Base-by-base conservation (phyloP, 2,329 filamentous ascomycete genomes). In the Cladosporium sp. region DNA sequence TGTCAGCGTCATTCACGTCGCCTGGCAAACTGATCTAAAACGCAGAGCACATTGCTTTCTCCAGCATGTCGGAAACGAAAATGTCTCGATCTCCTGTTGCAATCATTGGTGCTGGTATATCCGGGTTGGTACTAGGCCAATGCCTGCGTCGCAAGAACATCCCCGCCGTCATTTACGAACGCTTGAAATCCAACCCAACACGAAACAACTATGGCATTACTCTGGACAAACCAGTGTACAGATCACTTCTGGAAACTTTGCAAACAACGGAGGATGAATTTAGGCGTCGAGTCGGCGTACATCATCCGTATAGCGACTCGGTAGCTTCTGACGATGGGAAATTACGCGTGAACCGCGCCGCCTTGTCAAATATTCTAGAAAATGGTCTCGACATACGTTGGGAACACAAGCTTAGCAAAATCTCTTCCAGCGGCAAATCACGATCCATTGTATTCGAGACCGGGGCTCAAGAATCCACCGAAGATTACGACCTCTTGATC, bases 41-140 rank as follows among this genome's bases (percentile, higher is more conserved):
- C 25, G 25, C 25, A 25, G 6, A 25, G 25, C 25, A 42, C 25
- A 25, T 25, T 6, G 25, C 25, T 25, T 25, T 3, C 3, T 3
- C 25, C 3, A 51, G 19, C 14, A 51, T 51, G 36, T 20, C 74
- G 7, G 78, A 80, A 71, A 93, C 94, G 76, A 95, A n/a, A 6
- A 67, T 67, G 67, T 25, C 65, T 34, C 61, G 47, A 74, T 72
- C 60, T 69, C 68, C 64, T 71, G 78, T 71, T 58, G 70, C 66
- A 20, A 74, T 80, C 39, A 64, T 80, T 47, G 78, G 78, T 11
- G 77, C 76, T 14, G 79, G 78, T 5, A 69, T 80, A 15, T 72
- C 74, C 12, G 78, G 78, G 5, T 70, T 80, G 11, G 73, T 73
- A 0, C 68, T 80, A 1, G 70, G 66, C 7, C 70, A 69, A 43